Conservation (phyloP, 2,329 filamentous ascomycete species). For the Trichophyton benhamiae region DNA sequence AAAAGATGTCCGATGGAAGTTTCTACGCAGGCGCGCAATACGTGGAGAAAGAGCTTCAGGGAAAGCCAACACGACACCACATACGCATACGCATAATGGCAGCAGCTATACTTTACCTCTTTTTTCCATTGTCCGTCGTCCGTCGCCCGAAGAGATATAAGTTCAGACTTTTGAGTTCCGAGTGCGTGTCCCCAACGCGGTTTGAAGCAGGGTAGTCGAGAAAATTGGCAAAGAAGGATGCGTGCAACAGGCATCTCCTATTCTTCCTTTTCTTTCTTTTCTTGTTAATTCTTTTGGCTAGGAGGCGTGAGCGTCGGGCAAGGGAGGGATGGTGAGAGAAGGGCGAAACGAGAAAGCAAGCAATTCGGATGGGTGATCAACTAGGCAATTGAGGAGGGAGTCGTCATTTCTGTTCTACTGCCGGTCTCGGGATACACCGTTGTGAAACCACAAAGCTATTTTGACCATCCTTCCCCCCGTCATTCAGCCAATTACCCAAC, state of each 20-base stretch:
- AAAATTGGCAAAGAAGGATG: neutral
- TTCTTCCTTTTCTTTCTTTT: no score
- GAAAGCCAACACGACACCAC: no score
- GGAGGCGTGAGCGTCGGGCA: neutral
- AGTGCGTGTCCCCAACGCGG: neutral
- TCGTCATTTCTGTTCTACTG: neutral
- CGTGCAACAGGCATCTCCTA: neutral
- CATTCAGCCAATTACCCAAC: neutral
- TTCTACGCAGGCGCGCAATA: no score
- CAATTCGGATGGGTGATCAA: neutral
- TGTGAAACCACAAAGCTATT: slow-evolving; percentile 2
- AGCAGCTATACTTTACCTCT: neutral
- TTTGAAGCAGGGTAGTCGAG: neutral
- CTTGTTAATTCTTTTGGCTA: neutral
- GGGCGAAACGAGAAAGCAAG: neutral
- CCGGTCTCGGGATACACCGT: slow-evolving; percentile 4
- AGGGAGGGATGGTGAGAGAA: neutral
- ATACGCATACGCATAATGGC: neutral
- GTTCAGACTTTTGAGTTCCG: neutral
- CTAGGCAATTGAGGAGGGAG: neutral
- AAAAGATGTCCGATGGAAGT: no score
- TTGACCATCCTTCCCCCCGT: neutral
- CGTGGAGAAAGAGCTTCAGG: no score
- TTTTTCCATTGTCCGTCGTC: neutral
- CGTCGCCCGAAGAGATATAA: neutral